phyloP scores from a whole-genome alignment of 176 grass and related monocot species.

The Triticum monococcum region DNA sequence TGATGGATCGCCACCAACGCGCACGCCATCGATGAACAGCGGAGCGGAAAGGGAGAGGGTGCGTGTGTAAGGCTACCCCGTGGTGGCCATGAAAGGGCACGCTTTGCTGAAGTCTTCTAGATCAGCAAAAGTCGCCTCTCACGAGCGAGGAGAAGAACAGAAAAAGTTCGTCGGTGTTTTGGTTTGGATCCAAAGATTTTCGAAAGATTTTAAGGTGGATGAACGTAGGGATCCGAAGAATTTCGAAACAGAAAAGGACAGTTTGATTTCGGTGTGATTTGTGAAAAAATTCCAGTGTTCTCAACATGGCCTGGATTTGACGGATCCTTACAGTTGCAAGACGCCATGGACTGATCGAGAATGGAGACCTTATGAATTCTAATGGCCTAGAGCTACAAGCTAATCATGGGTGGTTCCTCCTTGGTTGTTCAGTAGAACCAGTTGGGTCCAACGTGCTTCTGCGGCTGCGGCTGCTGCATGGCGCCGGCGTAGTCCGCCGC shows the following conservation, averaged over 20 bases:
- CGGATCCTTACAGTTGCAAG: conserved; percentile 15
- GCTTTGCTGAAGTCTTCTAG: neutral
- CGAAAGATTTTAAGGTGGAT: neutral
- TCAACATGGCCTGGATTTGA: neutral
- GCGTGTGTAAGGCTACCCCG: neutral
- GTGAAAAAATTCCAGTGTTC: neutral
- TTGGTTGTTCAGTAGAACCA: conserved; percentile 39
- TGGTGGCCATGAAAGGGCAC: conserved; percentile 14
- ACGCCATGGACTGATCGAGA: neutral
- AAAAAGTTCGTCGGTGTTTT: neutral
- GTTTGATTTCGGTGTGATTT: neutral
- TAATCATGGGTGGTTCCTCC: neutral
- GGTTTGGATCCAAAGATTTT: neutral
- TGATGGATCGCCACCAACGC: conserved; percentile 9
- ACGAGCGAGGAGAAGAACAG: neutral
- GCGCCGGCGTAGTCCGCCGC: conserved; percentile 12
- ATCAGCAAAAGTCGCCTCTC: conserved; percentile 15
- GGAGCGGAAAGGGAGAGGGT: neutral
- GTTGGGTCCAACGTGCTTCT: conserved; percentile 26
- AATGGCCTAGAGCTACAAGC: conserved; percentile 24
- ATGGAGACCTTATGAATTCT: neutral
- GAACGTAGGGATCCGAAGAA: neutral
- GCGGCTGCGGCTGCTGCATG: conserved; percentile 25
- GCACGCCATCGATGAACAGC: neutral
- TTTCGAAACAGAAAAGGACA: neutral